These are phyloP conservation scores for Cutaneotrichosporon cutaneum DNA, from an alignment of 1,284 basidiomycete species.

Conservation along the genomic window DNA sequence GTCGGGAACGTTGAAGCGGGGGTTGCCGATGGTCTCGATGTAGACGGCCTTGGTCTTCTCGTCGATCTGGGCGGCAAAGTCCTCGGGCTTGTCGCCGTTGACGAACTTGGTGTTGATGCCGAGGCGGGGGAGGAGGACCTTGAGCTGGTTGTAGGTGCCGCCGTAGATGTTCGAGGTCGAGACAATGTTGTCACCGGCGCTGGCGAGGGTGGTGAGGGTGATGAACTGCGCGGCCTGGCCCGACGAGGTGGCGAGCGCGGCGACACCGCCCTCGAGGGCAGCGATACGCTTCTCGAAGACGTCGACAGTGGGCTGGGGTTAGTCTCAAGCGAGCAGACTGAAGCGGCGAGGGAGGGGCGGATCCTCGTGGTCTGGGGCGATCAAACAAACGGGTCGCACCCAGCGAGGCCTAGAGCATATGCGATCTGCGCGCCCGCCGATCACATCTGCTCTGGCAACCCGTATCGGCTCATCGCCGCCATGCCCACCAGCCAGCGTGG, in stretches of 20 bases:
- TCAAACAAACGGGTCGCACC: not conserved
- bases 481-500: no score
- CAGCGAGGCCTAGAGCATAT: not conserved
- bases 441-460: no score
- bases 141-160: constrained; percentile 85
- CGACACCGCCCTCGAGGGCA: constrained; percentile 76
- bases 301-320: constrained; percentile 65
- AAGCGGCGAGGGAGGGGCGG: not conserved
- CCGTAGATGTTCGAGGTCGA: constrained; percentile 69
- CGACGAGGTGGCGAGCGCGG: constrained; percentile 73
- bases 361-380: no score
- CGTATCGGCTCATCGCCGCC: not conserved
- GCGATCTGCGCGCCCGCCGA: not conserved
- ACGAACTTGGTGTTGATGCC: constrained; percentile 79
- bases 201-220: constrained; percentile 66
- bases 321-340: not conserved
- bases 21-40: constrained; percentile 82
- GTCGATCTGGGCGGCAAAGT: constrained; percentile 68
- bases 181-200: constrained; percentile 77
- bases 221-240: constrained; percentile 82
- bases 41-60: constrained; percentile 61
- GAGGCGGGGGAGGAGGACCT: constrained; percentile 53
- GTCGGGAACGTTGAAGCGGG: constrained; percentile 71
- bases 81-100: constrained; percentile 61
- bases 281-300: constrained; percentile 84